Conservation (phyloP, 2,329 filamentous ascomycete genomes). For the Grosmannia serpens region DNA sequence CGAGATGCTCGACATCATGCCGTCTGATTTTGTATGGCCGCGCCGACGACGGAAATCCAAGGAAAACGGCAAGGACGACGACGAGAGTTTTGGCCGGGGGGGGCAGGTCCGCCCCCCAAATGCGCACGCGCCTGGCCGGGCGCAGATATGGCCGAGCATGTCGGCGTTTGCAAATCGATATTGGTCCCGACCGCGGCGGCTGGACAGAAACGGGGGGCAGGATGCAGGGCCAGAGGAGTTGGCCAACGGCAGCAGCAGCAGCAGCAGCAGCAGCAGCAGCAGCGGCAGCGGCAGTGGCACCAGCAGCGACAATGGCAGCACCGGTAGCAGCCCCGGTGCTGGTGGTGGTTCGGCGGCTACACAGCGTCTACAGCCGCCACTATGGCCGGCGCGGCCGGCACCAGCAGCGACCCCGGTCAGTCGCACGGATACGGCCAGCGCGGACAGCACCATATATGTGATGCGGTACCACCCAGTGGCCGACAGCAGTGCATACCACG, state of each 20-base stretch:
- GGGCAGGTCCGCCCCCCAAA: not conserved
- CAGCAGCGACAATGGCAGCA: not conserved
- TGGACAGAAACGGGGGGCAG: not conserved
- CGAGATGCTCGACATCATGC: constrained; percentile 66
- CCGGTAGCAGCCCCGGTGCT: no score
- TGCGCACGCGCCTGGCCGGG: not conserved
- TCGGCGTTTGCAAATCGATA: not conserved
- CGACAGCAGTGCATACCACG: constrained; percentile 33
- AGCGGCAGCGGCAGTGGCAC: not conserved
- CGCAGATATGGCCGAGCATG: not conserved
- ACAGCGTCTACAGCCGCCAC: constrained; percentile 27
- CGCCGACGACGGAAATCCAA: constrained; percentile 23
- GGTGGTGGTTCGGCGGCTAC: not conserved
- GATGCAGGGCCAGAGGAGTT: not conserved
- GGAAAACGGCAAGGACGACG: constrained; percentile 18
- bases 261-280: not conserved
- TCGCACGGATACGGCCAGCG: constrained; percentile 50
- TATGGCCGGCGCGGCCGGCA: constrained; percentile 45
- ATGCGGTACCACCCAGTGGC: constrained; percentile 48
- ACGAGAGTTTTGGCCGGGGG: not conserved
- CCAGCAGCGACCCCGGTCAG: constrained; percentile 46
- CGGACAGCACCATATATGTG: constrained; percentile 52
- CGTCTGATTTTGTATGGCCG: constrained; percentile 37
- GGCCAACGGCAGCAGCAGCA: not conserved
- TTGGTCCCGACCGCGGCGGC: not conserved